phyloP scores from a whole-genome alignment of 1,284 basidiomycete species.

The Exsudoporus floridanus region DNA sequence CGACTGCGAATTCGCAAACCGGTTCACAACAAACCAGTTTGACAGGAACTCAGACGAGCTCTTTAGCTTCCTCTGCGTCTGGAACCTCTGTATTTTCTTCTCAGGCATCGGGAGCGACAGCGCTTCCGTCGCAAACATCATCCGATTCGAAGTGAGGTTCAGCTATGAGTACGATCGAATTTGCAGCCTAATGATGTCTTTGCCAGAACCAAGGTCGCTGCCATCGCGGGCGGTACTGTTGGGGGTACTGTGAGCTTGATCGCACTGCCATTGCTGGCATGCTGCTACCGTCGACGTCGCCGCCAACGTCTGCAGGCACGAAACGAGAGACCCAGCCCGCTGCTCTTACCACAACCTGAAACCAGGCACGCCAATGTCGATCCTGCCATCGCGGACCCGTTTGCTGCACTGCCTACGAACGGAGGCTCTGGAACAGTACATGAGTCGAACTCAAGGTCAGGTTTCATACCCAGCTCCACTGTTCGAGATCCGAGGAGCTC shows the following conservation, averaged over 20 bases:
- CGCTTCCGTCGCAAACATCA: slow-evolving; percentile 10
- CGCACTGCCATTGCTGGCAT: slow-evolving; percentile 10
- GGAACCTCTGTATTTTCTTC: slow-evolving; percentile 8
- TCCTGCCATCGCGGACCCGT: neutral
- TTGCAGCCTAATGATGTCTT: neutral
- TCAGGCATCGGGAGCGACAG: slow-evolving; percentile 6
- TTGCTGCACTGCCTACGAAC: neutral
- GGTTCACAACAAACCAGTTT: slow-evolving; percentile 1
- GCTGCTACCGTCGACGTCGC: slow-evolving; percentile 12
- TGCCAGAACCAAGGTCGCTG: slow-evolving; percentile 10
- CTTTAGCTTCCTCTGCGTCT: neutral
- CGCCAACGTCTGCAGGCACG: neutral
- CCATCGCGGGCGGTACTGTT: slow-evolving; percentile 15
- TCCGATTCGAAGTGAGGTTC: slow-evolving; percentile 16
- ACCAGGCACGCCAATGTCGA: neutral
- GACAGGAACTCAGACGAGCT: neutral
- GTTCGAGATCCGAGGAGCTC: neutral
- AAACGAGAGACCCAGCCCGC: slow-evolving; percentile 9
- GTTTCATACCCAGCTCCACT: neutral
- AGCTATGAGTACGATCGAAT: neutral
- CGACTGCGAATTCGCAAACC: too few relatives aligned
- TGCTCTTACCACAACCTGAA: slow-evolving; percentile 4
- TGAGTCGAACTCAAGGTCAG: slow-evolving; percentile 8
- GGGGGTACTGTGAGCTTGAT: slow-evolving; percentile 22
- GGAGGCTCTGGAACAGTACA: neutral